Conservation (phyloP, 176 grass and related monocot species). For the Rhynchospora tenuis region DNA sequence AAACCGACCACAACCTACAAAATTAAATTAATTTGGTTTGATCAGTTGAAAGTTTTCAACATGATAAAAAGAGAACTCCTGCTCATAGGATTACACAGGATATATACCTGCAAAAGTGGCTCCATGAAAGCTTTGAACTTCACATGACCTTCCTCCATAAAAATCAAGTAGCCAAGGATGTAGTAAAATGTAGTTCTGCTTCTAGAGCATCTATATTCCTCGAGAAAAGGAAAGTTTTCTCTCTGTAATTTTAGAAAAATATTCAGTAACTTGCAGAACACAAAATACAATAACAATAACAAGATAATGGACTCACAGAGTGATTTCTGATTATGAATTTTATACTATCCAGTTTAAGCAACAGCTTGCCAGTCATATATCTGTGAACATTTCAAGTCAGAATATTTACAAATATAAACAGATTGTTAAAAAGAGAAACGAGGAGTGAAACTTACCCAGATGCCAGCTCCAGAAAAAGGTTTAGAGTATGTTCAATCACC, state of each 20-base stretch:
- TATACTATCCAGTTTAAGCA: constrained; percentile 91
- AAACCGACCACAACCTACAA: constrained; percentile 66
- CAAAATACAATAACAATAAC: constrained; percentile 10
- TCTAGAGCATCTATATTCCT: constrained; percentile 77
- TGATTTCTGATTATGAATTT: constrained; percentile 96
- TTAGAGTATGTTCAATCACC: constrained; percentile 91
- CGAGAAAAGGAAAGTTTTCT: constrained; percentile 84
- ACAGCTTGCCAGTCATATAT: constrained; percentile 98
- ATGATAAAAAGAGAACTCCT: constrained; percentile 25
- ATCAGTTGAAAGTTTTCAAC: neutral
- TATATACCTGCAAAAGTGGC: constrained; percentile 76
- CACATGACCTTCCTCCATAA: constrained; percentile 91
- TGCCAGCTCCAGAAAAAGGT: constrained; percentile 86
- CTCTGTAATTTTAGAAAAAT: constrained; percentile 37
- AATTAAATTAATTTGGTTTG: constrained; percentile 17
- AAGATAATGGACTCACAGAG: constrained; percentile 44
- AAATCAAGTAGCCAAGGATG: constrained; percentile 87
- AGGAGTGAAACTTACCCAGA: constrained; percentile 60
- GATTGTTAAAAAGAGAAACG: neutral
- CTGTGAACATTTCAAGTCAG: constrained; percentile 36
- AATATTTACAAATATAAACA: constrained; percentile 13
- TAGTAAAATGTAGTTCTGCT: constrained; percentile 99
- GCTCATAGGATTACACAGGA: neutral
- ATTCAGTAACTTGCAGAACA: neutral
- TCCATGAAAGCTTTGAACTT: constrained; percentile 97